A percentile compares a stretch with the other conserved stretches of the same genome.
Conservation (phyloP, 208 protist genomes). For the Leishmania tropica region DNA sequence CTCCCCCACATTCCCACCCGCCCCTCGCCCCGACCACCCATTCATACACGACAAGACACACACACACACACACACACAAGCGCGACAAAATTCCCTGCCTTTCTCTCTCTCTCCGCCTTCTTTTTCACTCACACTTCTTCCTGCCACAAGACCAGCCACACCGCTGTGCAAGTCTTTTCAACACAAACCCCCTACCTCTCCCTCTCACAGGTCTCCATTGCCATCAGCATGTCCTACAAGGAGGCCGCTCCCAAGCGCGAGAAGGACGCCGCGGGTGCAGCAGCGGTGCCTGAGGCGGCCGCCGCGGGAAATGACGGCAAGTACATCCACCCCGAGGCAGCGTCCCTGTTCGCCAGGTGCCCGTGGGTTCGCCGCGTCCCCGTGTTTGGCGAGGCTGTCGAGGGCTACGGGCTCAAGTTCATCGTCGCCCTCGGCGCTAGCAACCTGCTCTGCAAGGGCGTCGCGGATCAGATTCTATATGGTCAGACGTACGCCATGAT, state of each 20-base stretch:
- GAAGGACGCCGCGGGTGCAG: neutral
- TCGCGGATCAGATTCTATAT: slow-evolving; percentile 53
- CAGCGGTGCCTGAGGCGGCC: slow-evolving; percentile 4
- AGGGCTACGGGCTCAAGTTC: slow-evolving; percentile 43
- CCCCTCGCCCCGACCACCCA: too few relatives aligned
- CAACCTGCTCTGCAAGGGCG: slow-evolving; percentile 63
- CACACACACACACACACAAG: too few relatives aligned
- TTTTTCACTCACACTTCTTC: too few relatives aligned
- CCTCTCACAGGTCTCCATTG: too few relatives aligned
- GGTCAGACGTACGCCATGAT: slow-evolving; percentile 52
- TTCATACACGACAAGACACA: too few relatives aligned
- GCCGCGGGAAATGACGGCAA: slow-evolving; percentile 76
- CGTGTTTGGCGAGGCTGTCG: slow-evolving; percentile 41
- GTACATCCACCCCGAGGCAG: slow-evolving; percentile 49
- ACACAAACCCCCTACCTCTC: too few relatives aligned
- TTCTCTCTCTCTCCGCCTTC: neutral
- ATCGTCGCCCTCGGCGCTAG: slow-evolving; percentile 38
- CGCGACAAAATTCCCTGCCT: neutral
- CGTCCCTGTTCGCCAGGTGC: slow-evolving; percentile 27
- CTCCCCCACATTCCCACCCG: too few relatives aligned
- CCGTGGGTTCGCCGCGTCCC: slow-evolving; percentile 43
- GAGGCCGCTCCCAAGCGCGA: neutral
- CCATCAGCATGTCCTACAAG: neutral
- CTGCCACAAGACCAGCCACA: neutral
- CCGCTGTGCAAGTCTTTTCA: neutral